These are phyloP conservation scores for Echeveria elegans DNA, from an alignment of 164 flowering plant genomes.

Conservation along the genomic window DNA sequence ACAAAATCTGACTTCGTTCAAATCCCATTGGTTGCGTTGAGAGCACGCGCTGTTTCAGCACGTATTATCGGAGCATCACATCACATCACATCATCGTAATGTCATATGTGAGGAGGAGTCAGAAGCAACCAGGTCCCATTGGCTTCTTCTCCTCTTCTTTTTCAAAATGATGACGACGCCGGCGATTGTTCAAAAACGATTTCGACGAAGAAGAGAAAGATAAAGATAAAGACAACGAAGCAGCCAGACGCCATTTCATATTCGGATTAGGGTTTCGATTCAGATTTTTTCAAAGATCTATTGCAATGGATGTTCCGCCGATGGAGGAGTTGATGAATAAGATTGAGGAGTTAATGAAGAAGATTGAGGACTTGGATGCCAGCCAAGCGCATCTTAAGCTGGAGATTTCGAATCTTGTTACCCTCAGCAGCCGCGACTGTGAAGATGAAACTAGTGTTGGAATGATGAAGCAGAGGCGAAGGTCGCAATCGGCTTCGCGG, in stretches of 20 bases:
- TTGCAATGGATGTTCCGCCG: slow-evolving; percentile 10
- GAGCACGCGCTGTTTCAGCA: neutral
- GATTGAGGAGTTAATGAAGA: slow-evolving; percentile 80
- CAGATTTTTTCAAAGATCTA: neutral
- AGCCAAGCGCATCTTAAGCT: slow-evolving; percentile 64
- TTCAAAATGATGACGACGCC: neutral
- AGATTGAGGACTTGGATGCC: slow-evolving; percentile 75
- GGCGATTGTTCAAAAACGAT: neutral
- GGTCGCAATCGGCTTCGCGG: slow-evolving; percentile 48
- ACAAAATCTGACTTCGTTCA: neutral
- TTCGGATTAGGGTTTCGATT: no score
- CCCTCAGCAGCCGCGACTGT: no score
- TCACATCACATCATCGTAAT: no score
- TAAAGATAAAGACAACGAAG: neutral
- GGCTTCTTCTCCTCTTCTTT: neutral
- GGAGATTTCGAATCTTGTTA: slow-evolving; percentile 59
- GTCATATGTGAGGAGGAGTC: no score
- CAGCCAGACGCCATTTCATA: no score
- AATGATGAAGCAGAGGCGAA: slow-evolving; percentile 16
- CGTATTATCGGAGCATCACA: neutral
- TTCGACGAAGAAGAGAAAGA: neutral
- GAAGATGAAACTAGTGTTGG: slow-evolving; percentile 9
- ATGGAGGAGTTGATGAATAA: slow-evolving; percentile 71
- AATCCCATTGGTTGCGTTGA: neutral
- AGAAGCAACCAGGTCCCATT: neutral